Conservation (phyloP, 352 stramenopile genomes). For the Phytophthora pisi region DNA sequence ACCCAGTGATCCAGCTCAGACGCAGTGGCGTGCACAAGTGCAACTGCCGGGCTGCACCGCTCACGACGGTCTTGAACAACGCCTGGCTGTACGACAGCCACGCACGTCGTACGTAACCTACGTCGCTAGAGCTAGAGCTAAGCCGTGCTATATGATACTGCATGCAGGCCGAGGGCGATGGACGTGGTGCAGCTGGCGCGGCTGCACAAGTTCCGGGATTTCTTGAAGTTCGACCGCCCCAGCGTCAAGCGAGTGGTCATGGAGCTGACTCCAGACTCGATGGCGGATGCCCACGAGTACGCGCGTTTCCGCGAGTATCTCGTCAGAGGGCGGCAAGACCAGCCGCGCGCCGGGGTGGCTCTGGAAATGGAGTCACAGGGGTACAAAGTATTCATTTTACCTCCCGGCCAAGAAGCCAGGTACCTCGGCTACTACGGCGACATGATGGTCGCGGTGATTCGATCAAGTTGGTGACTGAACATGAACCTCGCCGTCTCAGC, state of each 20-base stretch:
- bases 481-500: too few species aligned
- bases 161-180: constrained; percentile 51
- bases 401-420: constrained; percentile 55
- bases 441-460: constrained; percentile 71
- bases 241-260: constrained; percentile 60
- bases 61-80: constrained; percentile 8
- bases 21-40: constrained; percentile 57
- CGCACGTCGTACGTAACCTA: not conserved
- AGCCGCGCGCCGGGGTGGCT: constrained; percentile 51
- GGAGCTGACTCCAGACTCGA: constrained; percentile 55
- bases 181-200: constrained; percentile 67
- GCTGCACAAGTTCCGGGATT: constrained; percentile 56
- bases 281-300: constrained; percentile 50
- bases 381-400: constrained; percentile 78
- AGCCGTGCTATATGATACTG: not conserved
- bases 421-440: constrained; percentile 65
- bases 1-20: constrained; percentile 59
- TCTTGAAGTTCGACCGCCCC: constrained; percentile 61
- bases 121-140: not conserved
- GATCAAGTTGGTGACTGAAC: constrained; percentile 32
- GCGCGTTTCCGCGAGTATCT: constrained; percentile 66
- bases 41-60: constrained; percentile 47
- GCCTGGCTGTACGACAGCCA: constrained; percentile 11
- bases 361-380: constrained; percentile 62
- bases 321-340: constrained; percentile 43